A percentile compares a stretch with the other conserved stretches of the same genome.
These are phyloP conservation scores for Choiromyces venosus DNA, from an alignment of 495 filamentous ascomycete genomes.

Conservation along the genomic window DNA sequence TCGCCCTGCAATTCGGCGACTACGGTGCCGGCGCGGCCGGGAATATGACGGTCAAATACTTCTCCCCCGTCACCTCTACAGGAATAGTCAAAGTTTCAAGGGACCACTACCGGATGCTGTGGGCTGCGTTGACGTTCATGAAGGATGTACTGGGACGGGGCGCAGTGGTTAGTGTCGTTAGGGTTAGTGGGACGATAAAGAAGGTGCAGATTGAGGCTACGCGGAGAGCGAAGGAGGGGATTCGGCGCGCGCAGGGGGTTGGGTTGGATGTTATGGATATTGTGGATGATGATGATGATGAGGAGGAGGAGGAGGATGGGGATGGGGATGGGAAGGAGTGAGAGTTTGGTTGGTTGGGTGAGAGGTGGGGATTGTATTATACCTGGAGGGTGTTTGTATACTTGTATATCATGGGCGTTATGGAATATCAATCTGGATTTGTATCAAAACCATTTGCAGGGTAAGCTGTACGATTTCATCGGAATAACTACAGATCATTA, in stretches of 20 bases:
- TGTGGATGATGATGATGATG: conserved; percentile 51
- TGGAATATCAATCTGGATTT: background rate
- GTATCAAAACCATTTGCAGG: background rate
- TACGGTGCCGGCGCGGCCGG: conserved; percentile 70
- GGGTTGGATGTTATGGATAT: conserved; percentile 46
- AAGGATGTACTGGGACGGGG: conserved; percentile 55
- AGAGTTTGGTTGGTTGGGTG: background rate
- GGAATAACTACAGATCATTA: background rate
- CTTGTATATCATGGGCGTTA: background rate
- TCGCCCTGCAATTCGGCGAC: conserved; percentile 77
- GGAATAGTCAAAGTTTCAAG: conserved; percentile 78
- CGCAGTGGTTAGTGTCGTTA: conserved; percentile 78
- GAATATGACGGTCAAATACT: conserved; percentile 78
- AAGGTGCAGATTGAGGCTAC: conserved; percentile 89
- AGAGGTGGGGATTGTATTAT: background rate
- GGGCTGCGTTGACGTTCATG: conserved; percentile 82
- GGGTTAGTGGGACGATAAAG: conserved; percentile 87
- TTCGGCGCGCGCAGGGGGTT: conserved; percentile 54
- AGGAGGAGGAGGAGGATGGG: conserved; percentile 42
- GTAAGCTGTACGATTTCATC: background rate
- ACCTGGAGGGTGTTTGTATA: background rate
- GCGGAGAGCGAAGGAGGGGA: conserved; percentile 62
- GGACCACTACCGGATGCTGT: conserved; percentile 74
- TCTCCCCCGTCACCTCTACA: conserved; percentile 86
- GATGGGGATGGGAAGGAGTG: background rate